Evolutionary conservation across 768 basidiomycete species (phyloP), one percentile per base, ranked within the genome.

Genomic region (Trametes coccinea): DNA sequence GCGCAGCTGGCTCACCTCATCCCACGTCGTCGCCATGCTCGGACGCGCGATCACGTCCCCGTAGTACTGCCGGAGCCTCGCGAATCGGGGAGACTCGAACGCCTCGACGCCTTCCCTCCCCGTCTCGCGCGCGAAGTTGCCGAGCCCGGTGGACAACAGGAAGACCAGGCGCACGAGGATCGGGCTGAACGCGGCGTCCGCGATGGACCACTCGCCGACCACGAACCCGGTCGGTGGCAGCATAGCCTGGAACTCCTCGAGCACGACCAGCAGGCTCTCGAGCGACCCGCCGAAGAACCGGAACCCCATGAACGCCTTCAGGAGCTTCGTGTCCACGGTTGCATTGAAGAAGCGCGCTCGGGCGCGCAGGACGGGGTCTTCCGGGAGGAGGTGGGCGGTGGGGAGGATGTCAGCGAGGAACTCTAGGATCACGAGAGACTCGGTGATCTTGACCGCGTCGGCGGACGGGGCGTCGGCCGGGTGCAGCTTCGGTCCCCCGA

Each of bases 391-490:
- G 22, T 63, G 48, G 29, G 80, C 76, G 40, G 75, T 68, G 0
- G 81, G 80, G 67, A 76, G 81, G 52, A 87, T 72, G 68, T 88
- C 87, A 6, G 84, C 83, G 55, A 88, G 70, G 72, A 89, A 84
- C 68, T 89, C 86, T 53, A 88, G 74, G 56, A 88, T 81, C 37
- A 88, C 74, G 48, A 84, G 80, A 3, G 86, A 88, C 67, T 89
- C 88, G 5, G 84, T 76, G 63, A 89, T 68, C 68, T 87, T 88
- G 54, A 73, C 65, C 4, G 84, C 83, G 37, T 84, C 82, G 0
- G 82, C 78, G 3, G 86, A 85, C 0, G 88, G 87, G 0, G 76
- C 65, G 1, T 77, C 67, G 56, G 82, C 81, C 0, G 84, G 78
- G 29, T 82, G 66, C 27, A 82, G 80, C 22, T 78, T 73, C 5